These are phyloP conservation scores for Lecanoromycetidae sp. DNA, from an alignment of 2,329 filamentous ascomycete genomes.

Conservation along the genomic window DNA sequence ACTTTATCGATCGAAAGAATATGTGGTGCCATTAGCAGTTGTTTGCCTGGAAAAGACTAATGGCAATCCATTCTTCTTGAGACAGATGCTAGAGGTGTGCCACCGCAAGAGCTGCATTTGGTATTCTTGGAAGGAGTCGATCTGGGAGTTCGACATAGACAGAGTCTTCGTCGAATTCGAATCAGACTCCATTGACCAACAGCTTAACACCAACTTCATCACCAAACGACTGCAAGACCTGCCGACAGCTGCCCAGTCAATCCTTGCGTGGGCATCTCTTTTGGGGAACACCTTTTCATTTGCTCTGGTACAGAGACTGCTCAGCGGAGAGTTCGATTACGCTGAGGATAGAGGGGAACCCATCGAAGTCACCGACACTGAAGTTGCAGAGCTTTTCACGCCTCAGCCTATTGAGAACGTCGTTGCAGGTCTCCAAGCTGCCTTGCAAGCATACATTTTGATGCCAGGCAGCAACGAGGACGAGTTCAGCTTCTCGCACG, in stretches of 20 bases:
- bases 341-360: conserved; percentile 32
- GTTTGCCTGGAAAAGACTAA: conserved; percentile 57
- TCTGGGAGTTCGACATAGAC: conserved; percentile 79
- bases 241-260: conserved; percentile 58
- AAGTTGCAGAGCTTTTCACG: conserved; percentile 37
- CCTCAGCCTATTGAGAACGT: conserved; percentile 54
- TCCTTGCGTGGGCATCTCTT: conserved; percentile 77
- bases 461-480: conserved; percentile 75
- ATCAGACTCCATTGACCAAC: conserved; percentile 63
- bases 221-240: conserved; percentile 65
- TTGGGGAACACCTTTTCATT: conserved; percentile 78
- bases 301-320: conserved; percentile 60
- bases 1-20: conserved; percentile 59
- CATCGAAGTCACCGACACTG: conserved; percentile 28
- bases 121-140: conserved; percentile 73
- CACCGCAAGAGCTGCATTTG: conserved; percentile 78
- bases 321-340: conserved; percentile 62
- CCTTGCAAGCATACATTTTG: conserved; percentile 69
- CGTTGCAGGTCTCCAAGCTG: conserved; percentile 66
- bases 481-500: conserved; percentile 75
- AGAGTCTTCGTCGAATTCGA: conserved; percentile 75
- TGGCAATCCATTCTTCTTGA: conserved; percentile 72
- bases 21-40: conserved; percentile 64
- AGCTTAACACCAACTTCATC: conserved; percentile 73
- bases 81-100: conserved; percentile 79